phyloP scores from a whole-genome alignment of 192 early-diverging fungal genomes.

The Spizellomyces punctatus region DNA sequence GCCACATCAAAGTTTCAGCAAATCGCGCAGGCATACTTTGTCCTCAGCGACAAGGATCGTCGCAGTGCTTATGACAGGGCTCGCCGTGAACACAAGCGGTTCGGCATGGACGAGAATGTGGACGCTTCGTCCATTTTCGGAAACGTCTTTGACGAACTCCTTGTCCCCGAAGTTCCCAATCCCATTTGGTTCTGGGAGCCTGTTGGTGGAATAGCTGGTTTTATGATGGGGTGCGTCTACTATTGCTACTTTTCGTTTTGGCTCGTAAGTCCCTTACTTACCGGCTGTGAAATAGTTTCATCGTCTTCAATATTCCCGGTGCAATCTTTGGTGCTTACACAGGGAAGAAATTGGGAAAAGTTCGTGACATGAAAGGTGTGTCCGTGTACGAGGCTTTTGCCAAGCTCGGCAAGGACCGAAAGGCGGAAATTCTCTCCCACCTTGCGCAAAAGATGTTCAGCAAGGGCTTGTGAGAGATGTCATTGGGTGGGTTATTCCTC shows the following conservation, averaged over 20 bases:
- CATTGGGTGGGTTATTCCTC: background rate
- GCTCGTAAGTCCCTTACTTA: background rate
- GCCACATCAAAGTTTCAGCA: slow-evolving; percentile 70
- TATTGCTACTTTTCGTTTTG: background rate
- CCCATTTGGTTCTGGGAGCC: slow-evolving; percentile 66
- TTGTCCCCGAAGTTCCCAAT: slow-evolving; percentile 65
- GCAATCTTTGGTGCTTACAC: slow-evolving; percentile 45
- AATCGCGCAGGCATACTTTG: slow-evolving; percentile 80
- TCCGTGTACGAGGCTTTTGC: slow-evolving; percentile 50
- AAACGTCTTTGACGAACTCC: slow-evolving; percentile 80
- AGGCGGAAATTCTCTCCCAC: slow-evolving; percentile 35
- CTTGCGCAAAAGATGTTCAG: slow-evolving; percentile 38
- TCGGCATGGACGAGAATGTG: slow-evolving; percentile 32
- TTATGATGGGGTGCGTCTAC: slow-evolving; percentile 60
- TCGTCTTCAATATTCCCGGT: slow-evolving; percentile 54
- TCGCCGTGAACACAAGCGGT: slow-evolving; percentile 11
- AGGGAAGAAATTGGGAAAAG: slow-evolving; percentile 49
- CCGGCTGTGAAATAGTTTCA: slow-evolving; percentile 25
- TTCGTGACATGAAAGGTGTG: slow-evolving; percentile 52
- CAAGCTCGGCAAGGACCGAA: slow-evolving; percentile 40
- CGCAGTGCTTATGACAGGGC: slow-evolving; percentile 38
- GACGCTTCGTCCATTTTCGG: slow-evolving; percentile 73
- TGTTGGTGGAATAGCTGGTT: slow-evolving; percentile 70
- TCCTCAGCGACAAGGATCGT: slow-evolving; percentile 57
- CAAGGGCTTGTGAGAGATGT: slow-evolving; percentile 12